Base-by-base conservation (phyloP, 805 yeast species). In the Ogataea methylovora region DNA sequence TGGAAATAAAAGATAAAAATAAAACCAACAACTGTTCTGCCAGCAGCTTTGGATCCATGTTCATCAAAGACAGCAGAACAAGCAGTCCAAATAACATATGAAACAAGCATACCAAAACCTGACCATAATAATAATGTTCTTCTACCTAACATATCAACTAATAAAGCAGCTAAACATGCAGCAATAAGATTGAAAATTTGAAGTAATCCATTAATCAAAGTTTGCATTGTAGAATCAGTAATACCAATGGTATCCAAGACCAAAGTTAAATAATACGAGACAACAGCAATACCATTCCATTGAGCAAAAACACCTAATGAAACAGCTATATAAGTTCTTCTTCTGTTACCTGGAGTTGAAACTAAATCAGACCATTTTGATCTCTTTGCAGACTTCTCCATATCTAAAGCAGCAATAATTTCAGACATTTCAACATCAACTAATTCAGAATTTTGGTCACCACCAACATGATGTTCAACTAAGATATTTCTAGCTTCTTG, bases 161-260 rank as follows among this genome's bases (percentile, higher is more conserved):
- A 41, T 36, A 54, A 38, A 24, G 59, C 54, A 37, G 56, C 51
- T 5, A 46, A 32, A 21, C 54, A 36, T 7, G 63, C 52, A 36
- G 52, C 43, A 29, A 56, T 48, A 40, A 65, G 64, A 53, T 70
- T 69, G 49, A 58, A 71, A 37, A 66, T 52, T 64, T 62, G 67
- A 37, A 73, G 57, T 35, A 65, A 61, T 32, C 71, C 76, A 49
- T 73, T 73, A 49, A 72, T 69, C 37, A 65, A 51, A 34, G 72
- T 61, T 50, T 74, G 73, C 32, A 54, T 51, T 24, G 51, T 51
- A 15, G 64, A 54, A 8, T 58, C 59, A 32, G 72, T 71, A 45
- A 73, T 66, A 37, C 80, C 79, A 48, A 74, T 71, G 12, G 74
- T 62, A 38, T 52, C 47, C 42, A 69, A 61, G 11, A 75, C 79